Evolutionary conservation across 1,139 yeast species (phyloP), one percentile per base, ranked within the genome.

Genomic region (Ogataea hybrid): DNA sequence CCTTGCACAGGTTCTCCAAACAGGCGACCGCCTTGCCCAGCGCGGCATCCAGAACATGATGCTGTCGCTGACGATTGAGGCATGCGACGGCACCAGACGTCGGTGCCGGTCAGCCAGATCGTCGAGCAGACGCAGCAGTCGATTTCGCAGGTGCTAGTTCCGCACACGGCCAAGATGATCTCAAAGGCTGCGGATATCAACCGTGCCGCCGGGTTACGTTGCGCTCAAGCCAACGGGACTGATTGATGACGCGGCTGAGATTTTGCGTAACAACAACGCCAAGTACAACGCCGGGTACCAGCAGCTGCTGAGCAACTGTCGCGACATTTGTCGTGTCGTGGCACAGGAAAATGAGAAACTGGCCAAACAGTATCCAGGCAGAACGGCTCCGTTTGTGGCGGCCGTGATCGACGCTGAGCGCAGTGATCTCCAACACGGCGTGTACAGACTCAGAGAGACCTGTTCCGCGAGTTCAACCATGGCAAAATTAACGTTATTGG

Each of bases 161-260:
- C 94, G 32, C 89, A 87, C 64, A 75, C 84, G 27, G 48, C 70
- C 30, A 61, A 66, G 31, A 75, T 77, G 61, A 70, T 83, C 44
- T 56, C 62, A 21, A 42, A 47, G 3, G 38, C 65, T 41, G 37
- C 65, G 42, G 70, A 70, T 45, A 75, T 86, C 57, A 83, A 84
- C 73, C 32, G 74, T 76, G 54, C 95, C 86, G 39, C 84, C 87
- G 16, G 89, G 90, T 30, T 84, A 84, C 60, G 84, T 88, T 48
- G 98, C 96, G 2, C 72, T 92, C 61, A 92, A 92, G 67, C 97
- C 97, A 39, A 87, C 96, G 16, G 97, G 97, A 2, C 75, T 90
- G 54, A 79, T 87, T 49, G 70, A 77, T 41, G 77, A 84, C 63
- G 95, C 96, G 1, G 85, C 85, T 12, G 73, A 77, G 27, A 84